Evolutionary conservation across 306 rosid genomes (phyloP).

Genomic region (Sphenostylis stenocarpa): DNA sequence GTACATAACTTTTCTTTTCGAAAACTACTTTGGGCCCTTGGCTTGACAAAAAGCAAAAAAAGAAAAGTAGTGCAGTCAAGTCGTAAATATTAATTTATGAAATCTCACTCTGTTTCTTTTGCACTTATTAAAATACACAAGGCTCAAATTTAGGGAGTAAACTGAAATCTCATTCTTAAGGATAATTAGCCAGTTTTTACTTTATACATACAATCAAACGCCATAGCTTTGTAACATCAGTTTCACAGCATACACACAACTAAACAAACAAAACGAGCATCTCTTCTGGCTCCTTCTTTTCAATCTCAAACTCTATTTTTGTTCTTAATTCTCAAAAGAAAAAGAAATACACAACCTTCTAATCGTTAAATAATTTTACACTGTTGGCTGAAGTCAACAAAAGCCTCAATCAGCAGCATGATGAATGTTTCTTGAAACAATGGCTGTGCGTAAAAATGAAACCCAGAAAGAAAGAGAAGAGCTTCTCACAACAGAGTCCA

Average conservation of each 20-base stretch:
- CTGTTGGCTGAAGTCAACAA: neutral
- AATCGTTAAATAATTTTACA: conserved; percentile 16
- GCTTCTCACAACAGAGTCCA: conserved; percentile 62
- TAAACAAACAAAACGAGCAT: neutral
- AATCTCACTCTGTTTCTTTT: neutral
- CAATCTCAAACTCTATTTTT: conserved; percentile 12
- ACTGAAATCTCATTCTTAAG: neutral
- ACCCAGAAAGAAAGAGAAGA: neutral
- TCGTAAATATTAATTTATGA: neutral
- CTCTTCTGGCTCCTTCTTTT: neutral
- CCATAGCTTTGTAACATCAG: conserved; percentile 18
- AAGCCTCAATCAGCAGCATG: neutral
- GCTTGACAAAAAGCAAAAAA: too few relatives aligned
- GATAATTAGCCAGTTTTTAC: neutral
- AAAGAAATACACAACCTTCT: conserved; percentile 22
- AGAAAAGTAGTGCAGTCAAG: neutral
- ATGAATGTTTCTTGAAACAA: neutral
- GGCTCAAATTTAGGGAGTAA: neutral
- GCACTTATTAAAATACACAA: neutral
- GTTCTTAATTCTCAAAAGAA: neutral
- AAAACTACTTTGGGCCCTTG: too few relatives aligned
- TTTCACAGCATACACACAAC: conserved; percentile 21
- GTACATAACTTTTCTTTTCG: too few relatives aligned
- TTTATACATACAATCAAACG: neutral
- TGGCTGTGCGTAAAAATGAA: neutral